phyloP scores from a whole-genome alignment of 2,329 filamentous ascomycete genomes.

The Cercospora sp. region DNA sequence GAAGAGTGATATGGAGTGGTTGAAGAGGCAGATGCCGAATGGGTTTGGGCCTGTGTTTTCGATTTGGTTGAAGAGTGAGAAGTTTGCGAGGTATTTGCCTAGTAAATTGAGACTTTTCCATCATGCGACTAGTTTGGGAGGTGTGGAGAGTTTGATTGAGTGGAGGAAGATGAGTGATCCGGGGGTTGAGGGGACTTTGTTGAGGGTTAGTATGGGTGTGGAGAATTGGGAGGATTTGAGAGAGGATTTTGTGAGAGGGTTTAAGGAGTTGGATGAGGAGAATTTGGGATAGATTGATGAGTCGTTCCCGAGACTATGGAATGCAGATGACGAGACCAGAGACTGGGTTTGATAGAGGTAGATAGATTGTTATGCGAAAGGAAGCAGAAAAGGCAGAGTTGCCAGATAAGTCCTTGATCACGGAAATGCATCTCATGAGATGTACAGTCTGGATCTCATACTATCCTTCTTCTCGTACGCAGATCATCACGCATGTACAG shows the following conservation, averaged over 20 bases:
- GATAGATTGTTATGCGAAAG: not conserved
- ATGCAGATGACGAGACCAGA: not conserved
- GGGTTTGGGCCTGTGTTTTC: slow-evolving; percentile 90
- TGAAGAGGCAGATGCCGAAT: slow-evolving; percentile 83
- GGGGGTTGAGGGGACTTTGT: slow-evolving; percentile 67
- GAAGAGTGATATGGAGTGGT: slow-evolving; percentile 65
- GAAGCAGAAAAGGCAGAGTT: not conserved
- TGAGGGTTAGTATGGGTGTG: slow-evolving; percentile 82
- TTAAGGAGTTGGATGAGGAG: slow-evolving; percentile 54
- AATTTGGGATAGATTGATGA: not conserved
- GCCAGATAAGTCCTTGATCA: not conserved
- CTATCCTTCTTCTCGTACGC: not conserved
- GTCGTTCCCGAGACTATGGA: not conserved
- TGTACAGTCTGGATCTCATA: not conserved
- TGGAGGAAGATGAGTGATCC: slow-evolving; percentile 89
- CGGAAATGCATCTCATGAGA: not conserved
- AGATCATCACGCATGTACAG: not conserved
- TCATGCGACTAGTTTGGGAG: slow-evolving; percentile 90
- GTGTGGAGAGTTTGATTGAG: slow-evolving; percentile 94
- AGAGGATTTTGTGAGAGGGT: slow-evolving; percentile 69
- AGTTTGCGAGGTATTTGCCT: slow-evolving; percentile 68
- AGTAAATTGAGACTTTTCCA: slow-evolving; percentile 81
- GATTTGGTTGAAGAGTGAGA: slow-evolving; percentile 62
- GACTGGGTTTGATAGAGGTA: not conserved
- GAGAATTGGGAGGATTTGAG: slow-evolving; percentile 84